phyloP scores from a whole-genome alignment of 345 rosid species.

The Eucalyptus viminalis region DNA sequence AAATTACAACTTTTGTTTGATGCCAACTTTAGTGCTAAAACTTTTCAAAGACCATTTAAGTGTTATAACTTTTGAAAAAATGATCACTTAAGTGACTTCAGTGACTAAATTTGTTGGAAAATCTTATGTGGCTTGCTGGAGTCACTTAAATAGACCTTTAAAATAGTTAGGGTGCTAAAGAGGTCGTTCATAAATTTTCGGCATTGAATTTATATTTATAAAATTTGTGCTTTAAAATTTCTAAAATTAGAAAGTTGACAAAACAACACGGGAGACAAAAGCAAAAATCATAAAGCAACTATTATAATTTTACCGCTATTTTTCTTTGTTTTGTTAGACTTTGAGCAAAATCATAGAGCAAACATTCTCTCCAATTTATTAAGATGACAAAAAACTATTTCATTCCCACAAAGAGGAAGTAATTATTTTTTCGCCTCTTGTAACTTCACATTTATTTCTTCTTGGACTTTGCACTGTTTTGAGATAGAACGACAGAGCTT shows the following conservation, averaged over 20 bases:
- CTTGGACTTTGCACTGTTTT: not conserved
- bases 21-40: not conserved
- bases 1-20: not conserved
- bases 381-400: not conserved
- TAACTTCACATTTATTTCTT: not conserved
- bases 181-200: not conserved
- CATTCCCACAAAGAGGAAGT: not conserved
- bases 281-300: not conserved
- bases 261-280: not conserved
- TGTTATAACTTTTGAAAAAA: not conserved
- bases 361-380: not conserved
- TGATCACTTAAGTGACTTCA: not conserved
- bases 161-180: not conserved
- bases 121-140: not conserved
- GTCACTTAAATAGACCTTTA: not conserved
- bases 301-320: not conserved
- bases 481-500: not conserved
- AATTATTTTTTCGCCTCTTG: not conserved
- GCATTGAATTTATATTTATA: not conserved
- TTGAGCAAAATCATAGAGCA: not conserved
- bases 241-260: not conserved
- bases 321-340: not conserved
- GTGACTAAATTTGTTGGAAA: not conserved
- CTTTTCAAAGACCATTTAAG: not conserved
- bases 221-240: not conserved